Evolutionary conservation across 2,329 filamentous ascomycete genomes (phyloP).

Genomic region (Calonectria naviculata): DNA sequence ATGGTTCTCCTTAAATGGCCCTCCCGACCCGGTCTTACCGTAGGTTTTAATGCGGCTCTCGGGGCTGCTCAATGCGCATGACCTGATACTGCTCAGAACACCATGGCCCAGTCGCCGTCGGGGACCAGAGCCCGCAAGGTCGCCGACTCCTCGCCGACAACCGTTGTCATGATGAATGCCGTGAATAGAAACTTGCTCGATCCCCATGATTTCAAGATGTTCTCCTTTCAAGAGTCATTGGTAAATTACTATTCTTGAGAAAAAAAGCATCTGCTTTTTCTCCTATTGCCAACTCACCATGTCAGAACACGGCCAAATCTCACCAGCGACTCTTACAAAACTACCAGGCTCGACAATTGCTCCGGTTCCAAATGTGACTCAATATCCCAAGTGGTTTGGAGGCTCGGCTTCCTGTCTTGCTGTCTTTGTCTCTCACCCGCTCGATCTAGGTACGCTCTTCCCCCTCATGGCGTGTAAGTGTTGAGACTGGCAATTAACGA

Average conservation of each 20-base stretch:
- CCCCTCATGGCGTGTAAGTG: background rate
- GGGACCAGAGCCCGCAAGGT: constrained; percentile 3
- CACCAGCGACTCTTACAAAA: background rate
- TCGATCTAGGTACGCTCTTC: constrained; percentile 16
- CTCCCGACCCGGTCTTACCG: background rate
- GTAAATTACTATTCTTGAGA: background rate
- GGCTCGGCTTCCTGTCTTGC: constrained; percentile 27
- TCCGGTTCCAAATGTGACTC: background rate
- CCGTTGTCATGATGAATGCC: background rate
- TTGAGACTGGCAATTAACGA: background rate
- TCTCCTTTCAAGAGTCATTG: background rate
- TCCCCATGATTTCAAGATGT: background rate
- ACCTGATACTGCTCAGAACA: background rate
- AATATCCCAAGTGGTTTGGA: constrained; percentile 28
- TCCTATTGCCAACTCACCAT: background rate
- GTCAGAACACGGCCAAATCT: constrained; percentile 3
- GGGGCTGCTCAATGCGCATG: background rate
- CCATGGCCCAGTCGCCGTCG: background rate
- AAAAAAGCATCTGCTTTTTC: background rate
- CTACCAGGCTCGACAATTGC: background rate
- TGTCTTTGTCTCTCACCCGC: constrained; percentile 25
- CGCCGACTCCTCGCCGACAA: background rate
- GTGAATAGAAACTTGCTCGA: background rate
- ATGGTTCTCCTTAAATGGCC: background rate
- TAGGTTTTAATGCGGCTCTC: background rate